Evolutionary conservation across 2,329 filamentous ascomycete species (phyloP).

Genomic region (Monilinia laxa): DNA sequence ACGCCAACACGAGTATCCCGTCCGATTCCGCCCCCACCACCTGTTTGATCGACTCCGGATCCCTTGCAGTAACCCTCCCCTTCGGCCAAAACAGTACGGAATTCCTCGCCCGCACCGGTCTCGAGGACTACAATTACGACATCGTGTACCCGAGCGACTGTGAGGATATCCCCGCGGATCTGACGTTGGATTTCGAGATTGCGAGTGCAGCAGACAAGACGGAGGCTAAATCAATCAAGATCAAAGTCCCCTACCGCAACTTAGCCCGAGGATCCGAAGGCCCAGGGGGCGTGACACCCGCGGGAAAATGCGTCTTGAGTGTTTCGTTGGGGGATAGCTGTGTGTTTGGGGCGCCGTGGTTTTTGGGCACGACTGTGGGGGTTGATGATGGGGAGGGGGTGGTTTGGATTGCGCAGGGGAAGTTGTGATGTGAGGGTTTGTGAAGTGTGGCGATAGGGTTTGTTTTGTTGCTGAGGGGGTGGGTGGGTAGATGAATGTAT

Average conservation of each 20-base stretch:
- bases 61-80: background rate
- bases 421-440: background rate
- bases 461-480: background rate
- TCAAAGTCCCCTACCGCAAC: constrained; percentile 7
- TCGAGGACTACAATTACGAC: background rate
- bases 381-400: constrained; percentile 8
- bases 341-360: constrained; percentile 18
- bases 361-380: background rate
- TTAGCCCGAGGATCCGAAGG: background rate
- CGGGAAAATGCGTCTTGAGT: background rate
- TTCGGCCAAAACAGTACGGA: background rate
- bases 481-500: too few species aligned
- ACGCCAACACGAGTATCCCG: background rate
- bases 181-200: constrained; percentile 8
- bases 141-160: constrained; percentile 2
- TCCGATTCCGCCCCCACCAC: background rate
- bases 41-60: constrained; percentile 6
- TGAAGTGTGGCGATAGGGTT: too few species aligned
- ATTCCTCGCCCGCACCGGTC: background rate
- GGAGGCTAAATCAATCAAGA: too few species aligned
- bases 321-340: background rate
- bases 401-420: constrained; percentile 17
- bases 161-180: background rate
- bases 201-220: too few species aligned
- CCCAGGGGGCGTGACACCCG: background rate